Percentiles rank a stretch among this genome's conserved stretches.
These are phyloP conservation scores for Colletotrichum sublineola DNA, from an alignment of 2,329 filamentous ascomycete species.

Conservation along the genomic window DNA sequence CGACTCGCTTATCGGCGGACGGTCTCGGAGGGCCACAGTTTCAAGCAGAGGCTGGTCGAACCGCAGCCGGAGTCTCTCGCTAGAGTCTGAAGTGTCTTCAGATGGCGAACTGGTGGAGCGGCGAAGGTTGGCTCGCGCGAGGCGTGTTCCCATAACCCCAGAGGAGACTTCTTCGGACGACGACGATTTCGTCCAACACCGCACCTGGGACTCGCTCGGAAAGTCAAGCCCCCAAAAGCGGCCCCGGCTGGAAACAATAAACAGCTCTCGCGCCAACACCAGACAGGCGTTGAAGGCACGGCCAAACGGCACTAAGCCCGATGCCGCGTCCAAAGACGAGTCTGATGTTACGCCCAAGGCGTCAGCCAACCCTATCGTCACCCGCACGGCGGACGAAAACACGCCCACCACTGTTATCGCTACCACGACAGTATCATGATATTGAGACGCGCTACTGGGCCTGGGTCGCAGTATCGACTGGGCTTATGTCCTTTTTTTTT, in stretches of 20 bases:
- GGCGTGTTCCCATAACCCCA: conserved; percentile 44
- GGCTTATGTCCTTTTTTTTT: not conserved
- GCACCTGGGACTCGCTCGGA: conserved; percentile 44
- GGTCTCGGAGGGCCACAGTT: conserved; percentile 39
- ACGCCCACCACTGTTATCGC: conserved; percentile 20
- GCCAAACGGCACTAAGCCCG: conserved; percentile 38
- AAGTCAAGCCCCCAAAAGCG: conserved; percentile 54
- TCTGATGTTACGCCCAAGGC: conserved; percentile 40
- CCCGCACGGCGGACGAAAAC: conserved; percentile 29
- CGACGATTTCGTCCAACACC: conserved; percentile 43
- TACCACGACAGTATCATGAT: conserved; percentile 21
- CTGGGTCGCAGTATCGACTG: not conserved
- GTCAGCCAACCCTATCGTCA: conserved; percentile 32
- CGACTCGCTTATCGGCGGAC: conserved; percentile 54
- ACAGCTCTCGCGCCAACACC: conserved; percentile 55
- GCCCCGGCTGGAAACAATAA: conserved; percentile 62
- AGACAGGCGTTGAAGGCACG: conserved; percentile 48
- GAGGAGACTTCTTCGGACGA: conserved; percentile 50
- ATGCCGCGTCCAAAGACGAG: conserved; percentile 6
- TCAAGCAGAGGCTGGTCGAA: conserved; percentile 46
- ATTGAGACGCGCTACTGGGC: not conserved
- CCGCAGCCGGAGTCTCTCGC: conserved; percentile 55
- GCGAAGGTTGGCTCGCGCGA: conserved; percentile 27
- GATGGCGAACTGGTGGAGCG: conserved; percentile 42
- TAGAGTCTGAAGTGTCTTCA: conserved; percentile 51